These are phyloP conservation scores for Plasmodium relictum DNA, from an alignment of 169 alveolate genomes.

Conservation along the genomic window DNA sequence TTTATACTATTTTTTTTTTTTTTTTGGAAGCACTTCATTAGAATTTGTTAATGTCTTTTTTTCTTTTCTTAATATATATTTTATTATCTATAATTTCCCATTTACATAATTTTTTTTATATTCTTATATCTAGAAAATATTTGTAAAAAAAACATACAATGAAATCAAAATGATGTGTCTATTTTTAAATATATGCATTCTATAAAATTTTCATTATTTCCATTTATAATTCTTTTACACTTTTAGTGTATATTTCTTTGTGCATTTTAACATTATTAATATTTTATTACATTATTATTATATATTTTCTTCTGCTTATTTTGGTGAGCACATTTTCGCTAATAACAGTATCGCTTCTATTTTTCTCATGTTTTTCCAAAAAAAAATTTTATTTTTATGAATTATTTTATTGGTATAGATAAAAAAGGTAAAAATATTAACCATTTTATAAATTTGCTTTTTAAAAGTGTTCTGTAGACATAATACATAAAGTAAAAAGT, in stretches of 20 bases:
- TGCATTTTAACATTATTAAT: neutral
- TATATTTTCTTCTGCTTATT: neutral
- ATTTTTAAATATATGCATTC: no score
- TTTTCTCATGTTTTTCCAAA: neutral
- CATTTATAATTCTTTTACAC: no score
- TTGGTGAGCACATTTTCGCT: neutral
- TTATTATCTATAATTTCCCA: no score
- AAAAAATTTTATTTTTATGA: no score
- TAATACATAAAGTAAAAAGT: neutral
- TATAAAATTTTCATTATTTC: no score
- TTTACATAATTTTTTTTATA: no score
- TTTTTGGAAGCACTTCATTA: neutral
- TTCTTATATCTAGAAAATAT: no score
- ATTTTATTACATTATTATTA: neutral
- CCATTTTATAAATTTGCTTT: neutral
- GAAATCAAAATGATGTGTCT: no score
- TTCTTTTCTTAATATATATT: no score
- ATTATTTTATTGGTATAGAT: neutral
- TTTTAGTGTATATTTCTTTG: no score
- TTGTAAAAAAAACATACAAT: no score
- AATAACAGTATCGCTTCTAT: neutral
- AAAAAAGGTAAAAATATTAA: neutral
- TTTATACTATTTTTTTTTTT: no score
- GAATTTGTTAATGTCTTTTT: slow-evolving; percentile 8
- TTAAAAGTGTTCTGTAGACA: neutral